phyloP scores from a whole-genome alignment of 2,329 filamentous ascomycete genomes.

The Penicillium carneum region DNA sequence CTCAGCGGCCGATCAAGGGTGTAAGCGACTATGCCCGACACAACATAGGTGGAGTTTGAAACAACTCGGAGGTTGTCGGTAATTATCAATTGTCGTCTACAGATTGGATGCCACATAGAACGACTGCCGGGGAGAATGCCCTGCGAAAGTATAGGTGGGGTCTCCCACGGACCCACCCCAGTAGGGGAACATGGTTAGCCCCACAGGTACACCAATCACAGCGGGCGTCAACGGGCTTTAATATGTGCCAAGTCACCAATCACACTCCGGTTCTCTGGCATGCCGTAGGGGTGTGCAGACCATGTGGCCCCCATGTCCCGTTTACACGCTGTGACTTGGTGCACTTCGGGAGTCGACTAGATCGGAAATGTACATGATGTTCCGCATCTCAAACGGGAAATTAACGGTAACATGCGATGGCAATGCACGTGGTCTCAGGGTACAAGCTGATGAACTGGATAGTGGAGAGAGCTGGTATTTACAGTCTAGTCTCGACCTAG shows the following conservation, averaged over 20 bases:
- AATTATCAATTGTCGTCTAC: neutral
- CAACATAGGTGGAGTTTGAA: neutral
- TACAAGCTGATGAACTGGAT: neutral
- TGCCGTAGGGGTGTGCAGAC: constrained; percentile 4
- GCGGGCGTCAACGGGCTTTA: neutral
- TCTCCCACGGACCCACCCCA: neutral
- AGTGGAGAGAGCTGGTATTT: neutral
- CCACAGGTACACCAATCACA: constrained; percentile 19
- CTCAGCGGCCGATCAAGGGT: neutral
- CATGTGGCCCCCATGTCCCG: neutral
- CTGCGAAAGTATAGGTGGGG: constrained; percentile 7
- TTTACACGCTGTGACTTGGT: neutral
- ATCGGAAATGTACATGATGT: neutral
- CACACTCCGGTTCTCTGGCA: constrained; percentile 8
- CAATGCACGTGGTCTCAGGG: neutral
- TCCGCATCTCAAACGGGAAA: neutral
- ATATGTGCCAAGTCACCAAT: constrained; percentile 19
- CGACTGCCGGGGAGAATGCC: neutral
- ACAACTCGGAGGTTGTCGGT: neutral
- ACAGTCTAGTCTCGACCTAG: constrained; percentile 3
- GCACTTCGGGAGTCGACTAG: neutral
- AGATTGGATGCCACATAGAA: neutral
- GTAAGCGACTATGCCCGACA: neutral
- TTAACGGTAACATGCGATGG: neutral
- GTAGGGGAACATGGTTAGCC: neutral